Evolutionary conservation across 2,329 filamentous ascomycete species (phyloP).

Genomic region (Verticillium dahliae): DNA sequence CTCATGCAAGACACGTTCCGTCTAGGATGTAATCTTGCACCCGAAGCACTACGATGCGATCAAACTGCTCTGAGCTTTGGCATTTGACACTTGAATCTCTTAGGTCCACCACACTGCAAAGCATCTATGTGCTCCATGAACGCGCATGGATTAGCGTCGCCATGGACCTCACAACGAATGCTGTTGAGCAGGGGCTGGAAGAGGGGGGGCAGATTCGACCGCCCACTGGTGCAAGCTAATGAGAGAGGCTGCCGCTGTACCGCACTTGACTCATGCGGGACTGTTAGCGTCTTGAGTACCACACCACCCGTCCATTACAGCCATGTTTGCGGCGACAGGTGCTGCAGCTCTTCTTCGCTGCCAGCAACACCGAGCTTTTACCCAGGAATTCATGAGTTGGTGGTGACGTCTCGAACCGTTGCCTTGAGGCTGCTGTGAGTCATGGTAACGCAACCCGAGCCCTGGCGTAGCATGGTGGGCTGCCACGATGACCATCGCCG

Average conservation of each 20-base stretch:
- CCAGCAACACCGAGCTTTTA: neutral
- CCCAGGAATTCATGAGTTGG: neutral
- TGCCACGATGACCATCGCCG: neutral
- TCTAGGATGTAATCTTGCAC: too few species aligned
- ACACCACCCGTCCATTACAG: neutral
- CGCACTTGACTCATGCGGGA: neutral
- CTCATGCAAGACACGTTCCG: neutral
- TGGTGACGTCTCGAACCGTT: neutral
- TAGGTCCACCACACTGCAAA: neutral
- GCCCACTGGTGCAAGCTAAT: neutral
- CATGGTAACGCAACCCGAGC: neutral
- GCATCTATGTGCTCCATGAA: neutral
- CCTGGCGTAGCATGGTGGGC: neutral
- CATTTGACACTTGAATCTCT: neutral
- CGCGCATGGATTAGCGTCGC: neutral
- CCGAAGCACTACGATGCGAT: neutral
- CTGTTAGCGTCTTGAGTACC: neutral
- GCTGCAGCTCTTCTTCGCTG: neutral
- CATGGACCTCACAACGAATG: neutral
- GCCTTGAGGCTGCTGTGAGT: neutral
- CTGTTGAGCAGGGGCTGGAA: neutral
- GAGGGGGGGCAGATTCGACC: neutral
- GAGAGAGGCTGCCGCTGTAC: neutral
- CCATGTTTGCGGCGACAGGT: neutral
- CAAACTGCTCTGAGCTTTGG: neutral